Conservation (phyloP, 2,329 filamentous ascomycete species). For the Sporothrix pseudoabietina region DNA sequence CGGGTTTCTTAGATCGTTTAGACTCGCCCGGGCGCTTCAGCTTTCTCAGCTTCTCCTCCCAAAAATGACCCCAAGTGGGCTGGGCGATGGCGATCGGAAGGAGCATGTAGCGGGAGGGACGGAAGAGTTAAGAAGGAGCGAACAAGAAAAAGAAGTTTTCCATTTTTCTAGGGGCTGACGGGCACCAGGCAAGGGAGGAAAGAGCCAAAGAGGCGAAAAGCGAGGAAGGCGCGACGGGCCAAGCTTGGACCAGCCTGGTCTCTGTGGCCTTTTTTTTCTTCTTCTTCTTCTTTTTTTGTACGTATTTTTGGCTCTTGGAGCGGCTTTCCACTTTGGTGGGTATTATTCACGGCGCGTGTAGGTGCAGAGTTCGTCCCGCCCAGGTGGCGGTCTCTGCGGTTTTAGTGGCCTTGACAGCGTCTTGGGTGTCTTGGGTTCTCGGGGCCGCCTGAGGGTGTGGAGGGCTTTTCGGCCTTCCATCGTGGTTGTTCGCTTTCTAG, state of each 20-base stretch:
- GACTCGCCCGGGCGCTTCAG: conserved; percentile 2
- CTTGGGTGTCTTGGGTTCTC: not conserved
- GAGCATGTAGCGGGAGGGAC: not conserved
- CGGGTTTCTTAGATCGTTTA: not conserved
- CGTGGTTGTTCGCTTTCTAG: conserved; percentile 11
- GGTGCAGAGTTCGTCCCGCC: conserved; percentile 1
- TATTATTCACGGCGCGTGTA: conserved; percentile 3
- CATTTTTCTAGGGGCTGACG: not conserved
- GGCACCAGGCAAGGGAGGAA: conserved; percentile 1
- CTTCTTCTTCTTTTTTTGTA: too few species aligned
- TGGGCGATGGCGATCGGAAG: conserved; percentile 19
- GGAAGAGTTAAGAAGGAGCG: not conserved
- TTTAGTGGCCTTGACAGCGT: conserved; percentile 6
- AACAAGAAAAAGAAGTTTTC: not conserved
- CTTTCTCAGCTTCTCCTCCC: not conserved
- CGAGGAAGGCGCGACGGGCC: not conserved
- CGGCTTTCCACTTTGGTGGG: conserved; percentile 3
- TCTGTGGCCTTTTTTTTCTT: not conserved
- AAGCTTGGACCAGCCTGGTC: not conserved
- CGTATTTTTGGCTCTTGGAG: not conserved
- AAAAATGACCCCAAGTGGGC: not conserved
- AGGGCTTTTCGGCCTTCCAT: conserved; percentile 11
- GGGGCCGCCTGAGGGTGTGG: not conserved
- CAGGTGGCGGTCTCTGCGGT: not conserved
- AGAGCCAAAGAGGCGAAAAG: conserved; percentile 7